Base-by-base conservation (phyloP, 192 early-diverging fungal genomes). In the Allomyces arbusculus region DNA sequence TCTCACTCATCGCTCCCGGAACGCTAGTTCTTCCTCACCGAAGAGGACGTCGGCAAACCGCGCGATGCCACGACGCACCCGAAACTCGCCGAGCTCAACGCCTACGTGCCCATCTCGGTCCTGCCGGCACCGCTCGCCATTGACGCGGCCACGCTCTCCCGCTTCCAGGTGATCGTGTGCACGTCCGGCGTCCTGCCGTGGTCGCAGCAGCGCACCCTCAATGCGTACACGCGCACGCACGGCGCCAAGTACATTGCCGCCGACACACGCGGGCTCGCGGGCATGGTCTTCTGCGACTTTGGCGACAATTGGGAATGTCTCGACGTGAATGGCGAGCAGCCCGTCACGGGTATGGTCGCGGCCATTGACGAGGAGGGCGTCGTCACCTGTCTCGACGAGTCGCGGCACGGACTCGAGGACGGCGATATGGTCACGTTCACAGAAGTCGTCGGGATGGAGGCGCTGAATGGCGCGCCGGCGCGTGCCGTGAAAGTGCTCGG, bases 361-460 rank as follows among this genome's bases (percentile, higher is more conserved):
- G 86, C 79, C 66, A 80, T 99, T 50, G 82, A 89, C 23, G 72
- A 71, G 10, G 88, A 95, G 62, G 91, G 89, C 63, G 80, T 93
- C 64, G 92, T 99, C 24, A 92, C 93, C 16, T 94, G 91, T 71
- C 76, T 97, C 66, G 96, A 97, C 71, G 96, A 99, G 70, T 85
- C 89, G 22, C 86, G 96, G 28, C 96, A 99, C 70, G 94, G 94
- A 23, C 76, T 99, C n/a, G 93, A 95, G 73, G 94, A 97, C 75
- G 96, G 96, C 9, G 91, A 96, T 71, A 84, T 80, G 73, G 94
- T 99, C 28, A 91, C 89, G 7, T 99, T 99, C 71, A 80, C 77
- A 28, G 94, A 99, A 71, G 74, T 99, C 16, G 74, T 91, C 69
- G 96, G 96, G 25, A 95, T 99, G 92, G 79, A 79, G 24, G 82